phyloP scores from a whole-genome alignment of 805 yeast species.

The Suhomyces canberraensis region DNA sequence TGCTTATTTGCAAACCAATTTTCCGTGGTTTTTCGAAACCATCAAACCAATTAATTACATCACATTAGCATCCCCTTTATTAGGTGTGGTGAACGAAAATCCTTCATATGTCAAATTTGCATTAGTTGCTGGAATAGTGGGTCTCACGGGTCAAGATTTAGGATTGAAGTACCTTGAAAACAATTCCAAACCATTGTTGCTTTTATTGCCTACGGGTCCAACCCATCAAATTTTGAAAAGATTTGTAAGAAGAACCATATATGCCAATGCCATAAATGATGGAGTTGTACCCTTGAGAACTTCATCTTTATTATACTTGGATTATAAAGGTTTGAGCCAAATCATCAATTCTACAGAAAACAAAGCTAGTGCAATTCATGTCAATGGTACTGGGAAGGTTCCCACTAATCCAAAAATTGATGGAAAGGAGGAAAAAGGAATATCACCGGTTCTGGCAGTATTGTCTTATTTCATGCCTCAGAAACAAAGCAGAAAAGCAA shows the following conservation, averaged over 20 bases:
- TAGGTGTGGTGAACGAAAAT: slow-evolving; percentile 86
- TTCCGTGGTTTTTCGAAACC: slow-evolving; percentile 66
- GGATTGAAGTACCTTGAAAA: slow-evolving; percentile 53
- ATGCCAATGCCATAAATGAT: slow-evolving; percentile 88
- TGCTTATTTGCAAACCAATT: slow-evolving; percentile 65
- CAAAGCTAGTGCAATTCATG: slow-evolving; percentile 4
- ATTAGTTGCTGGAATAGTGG: slow-evolving; percentile 84
- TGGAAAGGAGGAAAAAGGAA: slow-evolving; percentile 14
- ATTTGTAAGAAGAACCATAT: slow-evolving; percentile 72
- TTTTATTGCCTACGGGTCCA: slow-evolving; percentile 73
- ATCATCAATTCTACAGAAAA: slow-evolving; percentile 13
- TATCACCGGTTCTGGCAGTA: slow-evolving; percentile 34
- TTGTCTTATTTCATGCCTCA: slow-evolving; percentile 42
- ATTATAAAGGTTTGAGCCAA: slow-evolving; percentile 62
- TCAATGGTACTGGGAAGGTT: slow-evolving; percentile 1
- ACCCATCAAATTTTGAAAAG: slow-evolving; percentile 59
- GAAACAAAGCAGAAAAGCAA: slow-evolving; percentile 23
- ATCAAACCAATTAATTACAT: slow-evolving; percentile 76
- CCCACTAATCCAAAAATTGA: slow-evolving; percentile 7
- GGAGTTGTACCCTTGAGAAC: slow-evolving; percentile 96
- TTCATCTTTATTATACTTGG: slow-evolving; percentile 78
- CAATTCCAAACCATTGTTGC: slow-evolving; percentile 60
- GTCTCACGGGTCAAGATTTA: slow-evolving; percentile 87
- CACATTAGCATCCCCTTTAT: slow-evolving; percentile 80
- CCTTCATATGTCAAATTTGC: slow-evolving; percentile 84